A percentile compares a stretch with the other conserved stretches of the same genome.
Conservation (phyloP, 2,329 filamentous ascomycete genomes). For the Aspergillus ruber region DNA sequence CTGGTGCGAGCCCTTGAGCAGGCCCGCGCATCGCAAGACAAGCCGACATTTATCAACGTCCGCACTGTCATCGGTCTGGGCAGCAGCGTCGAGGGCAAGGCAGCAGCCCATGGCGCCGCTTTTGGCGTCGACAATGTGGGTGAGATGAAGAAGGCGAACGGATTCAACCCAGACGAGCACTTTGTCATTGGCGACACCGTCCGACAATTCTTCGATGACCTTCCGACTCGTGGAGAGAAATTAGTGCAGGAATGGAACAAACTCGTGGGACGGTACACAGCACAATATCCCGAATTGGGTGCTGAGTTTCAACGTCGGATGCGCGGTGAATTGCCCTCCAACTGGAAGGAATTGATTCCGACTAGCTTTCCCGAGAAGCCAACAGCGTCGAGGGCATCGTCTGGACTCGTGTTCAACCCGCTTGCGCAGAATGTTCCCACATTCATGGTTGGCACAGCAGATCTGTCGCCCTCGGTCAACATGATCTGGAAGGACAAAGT, state of each 20-base stretch:
- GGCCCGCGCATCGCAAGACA: constrained; percentile 40
- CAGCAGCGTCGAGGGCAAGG: constrained; percentile 38
- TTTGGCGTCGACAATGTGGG: constrained; percentile 50
- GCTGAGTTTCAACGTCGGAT: constrained; percentile 46
- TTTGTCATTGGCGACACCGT: constrained; percentile 44
- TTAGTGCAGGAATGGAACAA: constrained; percentile 46
- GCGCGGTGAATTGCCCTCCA: constrained; percentile 41
- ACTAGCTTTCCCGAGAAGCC: constrained; percentile 42
- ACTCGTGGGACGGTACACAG: constrained; percentile 39
- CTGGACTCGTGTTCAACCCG: constrained; percentile 48
- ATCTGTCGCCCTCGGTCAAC: constrained; percentile 49
- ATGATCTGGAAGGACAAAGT: constrained; percentile 51
- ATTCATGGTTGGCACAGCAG: constrained; percentile 51
- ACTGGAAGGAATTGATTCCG: constrained; percentile 50
- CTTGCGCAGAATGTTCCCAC: constrained; percentile 43
- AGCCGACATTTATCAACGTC: constrained; percentile 55
- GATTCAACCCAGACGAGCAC: constrained; percentile 45
- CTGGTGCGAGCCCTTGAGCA: constrained; percentile 44
- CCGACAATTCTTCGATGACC: constrained; percentile 48
- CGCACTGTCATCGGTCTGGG: constrained; percentile 52
- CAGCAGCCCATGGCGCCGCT: constrained; percentile 53
- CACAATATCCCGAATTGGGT: constrained; percentile 41
- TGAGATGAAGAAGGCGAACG: constrained; percentile 48
- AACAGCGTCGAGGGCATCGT: constrained; percentile 45
- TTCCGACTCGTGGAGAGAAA: constrained; percentile 41